Evolutionary conservation across 495 filamentous ascomycete species (phyloP).

Genomic region (Astrocystis sublimbata): DNA sequence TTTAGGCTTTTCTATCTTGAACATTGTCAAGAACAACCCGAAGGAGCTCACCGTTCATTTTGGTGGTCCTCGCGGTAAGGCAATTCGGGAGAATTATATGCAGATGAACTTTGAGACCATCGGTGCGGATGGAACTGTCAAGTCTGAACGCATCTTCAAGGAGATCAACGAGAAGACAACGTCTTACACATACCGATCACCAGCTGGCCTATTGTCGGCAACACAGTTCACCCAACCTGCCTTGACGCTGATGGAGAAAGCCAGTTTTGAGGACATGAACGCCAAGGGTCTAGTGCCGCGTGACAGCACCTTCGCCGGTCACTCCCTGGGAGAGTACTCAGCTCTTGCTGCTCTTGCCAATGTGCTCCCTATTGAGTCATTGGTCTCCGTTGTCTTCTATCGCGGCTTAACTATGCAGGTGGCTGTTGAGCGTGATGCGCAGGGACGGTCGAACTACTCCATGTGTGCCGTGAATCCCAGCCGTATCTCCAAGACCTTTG

Average conservation of each 20-base stretch:
- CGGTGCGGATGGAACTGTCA: slow-evolving; percentile 82
- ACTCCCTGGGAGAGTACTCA: slow-evolving; percentile 98
- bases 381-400: slow-evolving; percentile 99
- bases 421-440: slow-evolving; percentile 91
- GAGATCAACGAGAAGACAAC: slow-evolving; percentile 87
- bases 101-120: slow-evolving; percentile 99
- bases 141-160: slow-evolving; percentile 99
- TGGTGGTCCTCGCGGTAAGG: slow-evolving; percentile 92
- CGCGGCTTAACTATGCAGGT: slow-evolving; percentile 99
- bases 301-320: slow-evolving; percentile 95
- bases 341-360: slow-evolving; percentile 94
- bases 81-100: slow-evolving; percentile 98
- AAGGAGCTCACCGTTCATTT: slow-evolving; percentile 99
- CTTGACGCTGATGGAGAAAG: slow-evolving; percentile 98
- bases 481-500: slow-evolving; percentile 96
- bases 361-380: slow-evolving; percentile 97
- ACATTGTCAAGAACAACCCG: slow-evolving; percentile 99
- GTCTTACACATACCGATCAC: slow-evolving; percentile 95
- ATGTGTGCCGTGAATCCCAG: slow-evolving; percentile 99
- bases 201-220: slow-evolving; percentile 91
- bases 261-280: slow-evolving; percentile 98
- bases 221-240: slow-evolving; percentile 99
- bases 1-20: slow-evolving; percentile 87
- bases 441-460: slow-evolving; percentile 92
- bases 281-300: slow-evolving; percentile 93